phyloP scores from a whole-genome alignment of 1,284 basidiomycete genomes.

The Boletellus deceptivus region DNA sequence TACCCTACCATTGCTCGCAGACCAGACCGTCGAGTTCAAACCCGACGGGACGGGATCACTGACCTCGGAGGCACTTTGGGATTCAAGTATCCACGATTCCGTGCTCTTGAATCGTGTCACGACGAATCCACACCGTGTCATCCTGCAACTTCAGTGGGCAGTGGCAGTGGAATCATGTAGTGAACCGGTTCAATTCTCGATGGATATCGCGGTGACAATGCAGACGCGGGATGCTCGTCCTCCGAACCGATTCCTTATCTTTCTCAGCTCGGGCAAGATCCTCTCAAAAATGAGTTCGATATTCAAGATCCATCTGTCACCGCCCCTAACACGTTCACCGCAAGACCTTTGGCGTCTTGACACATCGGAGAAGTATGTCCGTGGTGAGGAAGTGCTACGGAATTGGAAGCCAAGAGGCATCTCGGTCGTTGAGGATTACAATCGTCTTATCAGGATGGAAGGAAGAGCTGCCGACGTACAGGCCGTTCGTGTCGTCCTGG shows the following conservation, averaged over 20 bases:
- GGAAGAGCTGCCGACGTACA: constrained; percentile 84
- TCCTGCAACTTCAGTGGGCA: constrained; percentile 76
- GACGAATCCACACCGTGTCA: constrained; percentile 70
- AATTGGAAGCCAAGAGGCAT: constrained; percentile 87
- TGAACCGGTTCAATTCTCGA: constrained; percentile 80
- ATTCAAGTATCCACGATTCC: constrained; percentile 90
- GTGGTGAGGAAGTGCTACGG: constrained; percentile 83
- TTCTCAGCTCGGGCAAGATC: constrained; percentile 76
- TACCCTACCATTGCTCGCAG: constrained; percentile 71
- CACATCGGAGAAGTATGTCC: constrained; percentile 90
- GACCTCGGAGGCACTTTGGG: constrained; percentile 80
- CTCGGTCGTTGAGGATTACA: constrained; percentile 84
- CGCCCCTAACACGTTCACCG: constrained; percentile 83
- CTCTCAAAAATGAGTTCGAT: constrained; percentile 76
- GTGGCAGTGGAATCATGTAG: constrained; percentile 82
- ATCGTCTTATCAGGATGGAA: constrained; percentile 66
- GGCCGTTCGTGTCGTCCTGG: constrained; percentile 77
- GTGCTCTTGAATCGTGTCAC: constrained; percentile 85
- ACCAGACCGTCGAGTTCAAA: constrained; percentile 70
- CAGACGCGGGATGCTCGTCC: constrained; percentile 83
- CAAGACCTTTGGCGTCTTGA: constrained; percentile 93
- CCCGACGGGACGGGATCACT: constrained; percentile 80
- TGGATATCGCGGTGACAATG: constrained; percentile 88
- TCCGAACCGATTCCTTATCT: constrained; percentile 71
- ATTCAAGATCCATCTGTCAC: constrained; percentile 79